A percentile compares a stretch with the other conserved stretches of the same genome.
phyloP scores from a whole-genome alignment of 2,329 filamentous ascomycete genomes.

The Colletotrichum echinochloae region DNA sequence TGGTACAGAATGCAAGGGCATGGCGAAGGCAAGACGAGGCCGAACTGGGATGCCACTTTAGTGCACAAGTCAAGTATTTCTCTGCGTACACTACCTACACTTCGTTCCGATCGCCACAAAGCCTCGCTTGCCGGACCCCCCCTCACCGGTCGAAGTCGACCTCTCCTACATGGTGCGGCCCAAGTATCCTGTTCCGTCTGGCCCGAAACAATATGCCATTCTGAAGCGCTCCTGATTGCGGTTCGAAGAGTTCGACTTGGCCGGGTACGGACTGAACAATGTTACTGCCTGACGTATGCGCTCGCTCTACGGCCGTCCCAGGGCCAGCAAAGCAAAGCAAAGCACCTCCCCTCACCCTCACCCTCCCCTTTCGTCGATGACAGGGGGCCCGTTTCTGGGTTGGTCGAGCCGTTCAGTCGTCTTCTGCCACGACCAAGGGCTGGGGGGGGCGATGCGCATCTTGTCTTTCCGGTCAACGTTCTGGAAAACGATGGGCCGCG shows the following conservation, averaged over 20 bases:
- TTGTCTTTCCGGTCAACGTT: background rate
- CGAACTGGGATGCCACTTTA: background rate
- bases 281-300: conserved; percentile 17
- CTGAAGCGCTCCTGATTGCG: background rate
- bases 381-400: conserved; percentile 5
- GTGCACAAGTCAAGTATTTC: background rate
- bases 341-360: no score
- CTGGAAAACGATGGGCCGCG: conserved; percentile 1
- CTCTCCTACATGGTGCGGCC: background rate
- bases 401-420: background rate
- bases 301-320: background rate
- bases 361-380: background rate
- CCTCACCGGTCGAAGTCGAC: background rate
- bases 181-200: conserved; percentile 22
- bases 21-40: background rate
- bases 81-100: background rate
- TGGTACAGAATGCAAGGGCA: background rate
- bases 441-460: background rate
- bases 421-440: conserved; percentile 1
- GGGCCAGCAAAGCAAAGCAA: background rate
- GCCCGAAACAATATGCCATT: background rate
- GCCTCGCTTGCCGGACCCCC: background rate
- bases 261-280: background rate
- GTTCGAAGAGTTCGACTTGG: background rate
- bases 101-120: conserved; percentile 4